phyloP scores from a whole-genome alignment of 2,329 filamentous ascomycete species.

The Monosporascus ibericus region DNA sequence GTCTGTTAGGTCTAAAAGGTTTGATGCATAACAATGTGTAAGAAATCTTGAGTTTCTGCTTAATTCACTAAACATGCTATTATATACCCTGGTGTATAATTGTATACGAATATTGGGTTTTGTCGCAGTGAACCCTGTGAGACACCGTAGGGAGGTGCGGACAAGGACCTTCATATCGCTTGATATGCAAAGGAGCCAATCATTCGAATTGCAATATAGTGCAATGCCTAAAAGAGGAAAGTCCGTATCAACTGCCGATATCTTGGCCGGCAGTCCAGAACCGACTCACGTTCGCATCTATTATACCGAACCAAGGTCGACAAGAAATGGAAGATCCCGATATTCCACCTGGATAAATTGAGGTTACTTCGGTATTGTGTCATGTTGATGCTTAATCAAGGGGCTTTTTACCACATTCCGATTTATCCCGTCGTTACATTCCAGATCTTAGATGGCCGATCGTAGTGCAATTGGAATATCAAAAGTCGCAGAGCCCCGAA shows the following conservation, averaged over 20 bases:
- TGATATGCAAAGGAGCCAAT: too few species aligned
- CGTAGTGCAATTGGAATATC: neutral
- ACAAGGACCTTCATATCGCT: too few species aligned
- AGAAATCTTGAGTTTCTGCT: too few species aligned
- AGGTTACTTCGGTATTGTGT: too few species aligned
- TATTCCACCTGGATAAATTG: neutral
- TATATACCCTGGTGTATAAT: too few species aligned
- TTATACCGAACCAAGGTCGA: neutral
- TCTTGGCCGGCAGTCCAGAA: neutral
- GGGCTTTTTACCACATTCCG: neutral
- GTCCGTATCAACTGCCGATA: neutral
- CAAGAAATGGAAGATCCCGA: neutral
- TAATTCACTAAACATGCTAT: too few species aligned
- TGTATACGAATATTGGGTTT: too few species aligned
- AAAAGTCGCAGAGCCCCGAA: neutral
- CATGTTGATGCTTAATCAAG: neutral
- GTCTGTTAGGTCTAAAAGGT: too few species aligned
- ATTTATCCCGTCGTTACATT: neutral
- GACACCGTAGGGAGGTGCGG: too few species aligned
- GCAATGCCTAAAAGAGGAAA: neutral
- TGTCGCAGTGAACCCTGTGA: too few species aligned
- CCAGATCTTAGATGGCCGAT: neutral
- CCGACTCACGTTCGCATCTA: neutral
- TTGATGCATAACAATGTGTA: too few species aligned
- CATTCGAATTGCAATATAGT: too few species aligned